Conservation (phyloP, 83 land plant species). For the Diphasiastrum complanatum region DNA sequence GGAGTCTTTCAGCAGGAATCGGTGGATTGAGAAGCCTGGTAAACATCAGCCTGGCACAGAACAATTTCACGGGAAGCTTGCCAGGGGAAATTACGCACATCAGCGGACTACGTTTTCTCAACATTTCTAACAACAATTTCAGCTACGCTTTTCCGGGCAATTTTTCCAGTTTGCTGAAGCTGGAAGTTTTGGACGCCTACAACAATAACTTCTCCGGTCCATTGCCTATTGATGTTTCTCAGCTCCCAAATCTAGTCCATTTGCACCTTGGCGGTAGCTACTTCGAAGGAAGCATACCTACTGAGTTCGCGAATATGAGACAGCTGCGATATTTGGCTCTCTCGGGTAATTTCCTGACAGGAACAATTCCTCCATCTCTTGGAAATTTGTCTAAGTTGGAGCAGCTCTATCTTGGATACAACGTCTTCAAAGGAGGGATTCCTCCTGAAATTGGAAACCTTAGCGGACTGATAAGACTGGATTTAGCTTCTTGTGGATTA, state of each 20-base stretch:
- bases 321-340: constrained; percentile 2
- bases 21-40: background rate
- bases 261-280: too few relatives aligned
- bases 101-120: background rate
- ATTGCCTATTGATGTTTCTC: background rate
- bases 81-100: too few relatives aligned
- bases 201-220: too few relatives aligned
- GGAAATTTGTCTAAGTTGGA: constrained; percentile 1
- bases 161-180: constrained; percentile 1
- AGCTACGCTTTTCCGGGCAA: constrained; percentile 4
- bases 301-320: background rate
- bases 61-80: background rate
- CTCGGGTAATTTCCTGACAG: constrained; percentile 1
- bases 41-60: background rate
- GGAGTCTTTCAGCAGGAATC: too few relatives aligned
- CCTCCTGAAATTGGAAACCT: background rate
- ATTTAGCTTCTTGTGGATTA: background rate
- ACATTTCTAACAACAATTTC: constrained; percentile 4
- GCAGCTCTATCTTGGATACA: constrained; percentile 12
- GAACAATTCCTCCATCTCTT: background rate
- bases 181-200: too few relatives aligned
- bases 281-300: constrained; percentile 5
- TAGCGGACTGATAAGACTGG: background rate
- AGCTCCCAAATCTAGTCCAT: constrained; percentile 1
- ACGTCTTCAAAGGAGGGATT: background rate